Base-by-base conservation (phyloP, 129 eudicot species). In the Lonicera japonica region DNA sequence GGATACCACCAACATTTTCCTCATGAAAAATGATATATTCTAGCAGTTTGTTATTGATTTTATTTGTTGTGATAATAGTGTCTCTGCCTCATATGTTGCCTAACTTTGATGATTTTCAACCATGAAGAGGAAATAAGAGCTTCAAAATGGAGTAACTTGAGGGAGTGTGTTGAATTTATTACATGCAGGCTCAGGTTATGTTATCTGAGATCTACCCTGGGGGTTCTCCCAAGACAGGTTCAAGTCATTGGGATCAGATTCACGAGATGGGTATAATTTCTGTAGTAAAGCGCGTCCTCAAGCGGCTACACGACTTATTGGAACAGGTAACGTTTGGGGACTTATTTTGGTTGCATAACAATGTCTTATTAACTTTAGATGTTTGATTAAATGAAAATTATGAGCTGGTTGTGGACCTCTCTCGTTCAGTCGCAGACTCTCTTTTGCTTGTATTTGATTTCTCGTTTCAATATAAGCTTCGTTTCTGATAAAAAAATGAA, bases 171-270 rank as follows among this genome's bases (percentile, higher is more conserved):
- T 65, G 43, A 63, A 61, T 58, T 75, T 81, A 53, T 71, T 45
- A 58, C 55, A 43, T 59, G 72, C 79, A 91, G 99, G 99, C 96
- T 46, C 95, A 94, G 69, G 75, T 80, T 61, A 94, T 94, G 99
- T 75, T 94, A 63, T 94, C 99, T 61, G 99, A 94, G 79, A 94
- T 94, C 70, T 94, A 94, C 77, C 99, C 99, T 48, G 99, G 99
- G 45, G 87, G 83, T 68, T 79, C 95, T 70, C 89, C 96, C 34
- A 88, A 88, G 80, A 68, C 65, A 65, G 99, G 99, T 6, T 78
- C 79, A 54, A 79, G 83, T 73, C 88, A 94, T 58, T 94, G 96
- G 99, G 99, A 94, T 77, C 96, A 94, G 76, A 81, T 94, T 39
- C 89, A 65, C 57, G 99, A 94, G 69, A 82, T 83, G 71, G 96